Evolutionary conservation across 2,329 filamentous ascomycete species (phyloP).

Genomic region (Phialocephala subalpina): DNA sequence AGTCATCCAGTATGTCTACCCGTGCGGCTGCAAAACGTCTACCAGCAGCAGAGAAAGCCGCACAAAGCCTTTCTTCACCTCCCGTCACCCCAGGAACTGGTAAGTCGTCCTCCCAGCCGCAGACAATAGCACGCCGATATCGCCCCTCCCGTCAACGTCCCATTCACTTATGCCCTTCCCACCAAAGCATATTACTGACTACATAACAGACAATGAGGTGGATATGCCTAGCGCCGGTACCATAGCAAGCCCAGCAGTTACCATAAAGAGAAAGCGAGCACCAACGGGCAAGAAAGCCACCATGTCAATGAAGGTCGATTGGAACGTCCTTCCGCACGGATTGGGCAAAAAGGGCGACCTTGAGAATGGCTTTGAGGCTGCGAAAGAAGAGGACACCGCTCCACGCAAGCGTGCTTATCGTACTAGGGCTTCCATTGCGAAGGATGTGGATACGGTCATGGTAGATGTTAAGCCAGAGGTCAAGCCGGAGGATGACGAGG

Average conservation of each 20-base stretch:
- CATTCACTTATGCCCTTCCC: neutral
- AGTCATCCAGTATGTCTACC: constrained; percentile 21
- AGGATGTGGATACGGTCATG: neutral
- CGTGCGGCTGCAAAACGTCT: constrained; percentile 23
- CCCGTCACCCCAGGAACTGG: neutral
- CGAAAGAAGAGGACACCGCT: neutral
- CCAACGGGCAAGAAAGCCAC: neutral
- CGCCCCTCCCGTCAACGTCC: neutral
- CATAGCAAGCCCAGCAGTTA: neutral
- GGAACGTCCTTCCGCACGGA: constrained; percentile 63
- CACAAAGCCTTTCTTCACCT: constrained; percentile 17
- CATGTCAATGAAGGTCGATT: constrained; percentile 32
- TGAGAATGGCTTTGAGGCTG: constrained; percentile 4
- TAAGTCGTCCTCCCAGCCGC: neutral
- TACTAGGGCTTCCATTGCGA: neutral
- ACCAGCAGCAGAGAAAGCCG: constrained; percentile 15
- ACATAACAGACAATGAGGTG: neutral
- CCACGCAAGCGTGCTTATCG: neutral
- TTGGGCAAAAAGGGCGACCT: constrained; percentile 49
- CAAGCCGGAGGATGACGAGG: too few relatives aligned
- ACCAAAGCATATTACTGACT: neutral
- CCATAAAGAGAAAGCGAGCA: constrained; percentile 30
- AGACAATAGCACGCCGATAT: neutral
- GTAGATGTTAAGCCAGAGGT: neutral
- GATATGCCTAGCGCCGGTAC: neutral